These are phyloP conservation scores for Aspergillus clavatus DNA, from an alignment of 2,329 filamentous ascomycete genomes.

Conservation along the genomic window DNA sequence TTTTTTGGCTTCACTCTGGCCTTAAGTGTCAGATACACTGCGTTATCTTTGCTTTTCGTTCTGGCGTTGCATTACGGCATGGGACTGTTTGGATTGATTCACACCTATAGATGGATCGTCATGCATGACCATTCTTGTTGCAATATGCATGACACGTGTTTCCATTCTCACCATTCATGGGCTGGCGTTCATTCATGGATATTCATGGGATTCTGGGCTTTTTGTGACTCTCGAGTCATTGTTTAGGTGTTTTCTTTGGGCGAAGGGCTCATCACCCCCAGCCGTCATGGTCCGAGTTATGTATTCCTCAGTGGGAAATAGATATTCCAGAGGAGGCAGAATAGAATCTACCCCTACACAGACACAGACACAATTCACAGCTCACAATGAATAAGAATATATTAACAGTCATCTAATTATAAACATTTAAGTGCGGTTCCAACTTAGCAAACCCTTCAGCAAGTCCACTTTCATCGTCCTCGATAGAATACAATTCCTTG, in stretches of 20 bases:
- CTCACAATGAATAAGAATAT: conserved; percentile 5
- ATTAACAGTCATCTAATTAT: conserved; percentile 13
- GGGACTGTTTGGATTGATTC: background rate
- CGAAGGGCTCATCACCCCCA: no score
- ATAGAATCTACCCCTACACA: no score
- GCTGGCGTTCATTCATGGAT: background rate
- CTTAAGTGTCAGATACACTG: no score
- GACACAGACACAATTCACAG: background rate
- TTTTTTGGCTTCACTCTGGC: background rate
- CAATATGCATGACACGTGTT: background rate
- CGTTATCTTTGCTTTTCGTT: background rate
- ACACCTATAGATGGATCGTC: background rate
- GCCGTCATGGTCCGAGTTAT: background rate
- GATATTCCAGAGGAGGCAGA: no score
- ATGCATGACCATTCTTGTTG: background rate
- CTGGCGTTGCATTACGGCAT: background rate
- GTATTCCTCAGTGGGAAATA: no score
- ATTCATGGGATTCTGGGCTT: background rate
- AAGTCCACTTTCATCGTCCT: conserved; percentile 17
- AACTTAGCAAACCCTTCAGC: conserved; percentile 16
- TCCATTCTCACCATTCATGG: background rate
- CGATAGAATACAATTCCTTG: conserved; percentile 17
- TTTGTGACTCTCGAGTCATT: background rate
- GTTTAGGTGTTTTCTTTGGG: no score
- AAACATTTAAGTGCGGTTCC: conserved; percentile 7